These are phyloP conservation scores for Podila clonocystis DNA, from an alignment of 192 early-diverging fungal genomes.

Conservation along the genomic window DNA sequence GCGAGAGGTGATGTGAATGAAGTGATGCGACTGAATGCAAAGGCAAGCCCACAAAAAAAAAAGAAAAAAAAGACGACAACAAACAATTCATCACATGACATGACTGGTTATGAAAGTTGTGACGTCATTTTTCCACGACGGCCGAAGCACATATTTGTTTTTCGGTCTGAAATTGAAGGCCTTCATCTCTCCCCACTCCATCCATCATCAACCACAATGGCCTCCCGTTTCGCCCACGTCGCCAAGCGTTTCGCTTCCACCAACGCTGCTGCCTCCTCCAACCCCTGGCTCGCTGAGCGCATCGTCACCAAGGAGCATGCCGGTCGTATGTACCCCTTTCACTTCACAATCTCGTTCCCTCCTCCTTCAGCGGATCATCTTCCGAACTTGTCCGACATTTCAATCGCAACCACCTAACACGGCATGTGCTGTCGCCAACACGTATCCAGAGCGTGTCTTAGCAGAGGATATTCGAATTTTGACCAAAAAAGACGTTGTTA, in stretches of 20 bases:
- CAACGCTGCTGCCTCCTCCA: constrained; percentile 18
- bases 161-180: background rate
- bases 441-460: background rate
- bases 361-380: background rate
- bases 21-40: constrained; percentile 6
- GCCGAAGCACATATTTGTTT: no score
- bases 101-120: background rate
- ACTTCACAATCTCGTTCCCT: background rate
- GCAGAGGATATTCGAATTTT: background rate
- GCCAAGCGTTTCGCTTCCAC: constrained; percentile 49
- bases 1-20: background rate
- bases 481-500: no score
- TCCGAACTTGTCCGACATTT: constrained; percentile 1
- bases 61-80: constrained; percentile 13
- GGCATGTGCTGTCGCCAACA: no score
- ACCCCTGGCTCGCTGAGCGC: constrained; percentile 53
- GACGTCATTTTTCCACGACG: no score
- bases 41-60: background rate
- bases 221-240: constrained; percentile 43
- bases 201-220: constrained; percentile 20
- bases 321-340: constrained; percentile 30
- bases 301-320: constrained; percentile 46
- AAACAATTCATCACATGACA: background rate
- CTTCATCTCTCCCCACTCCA: constrained; percentile 1
- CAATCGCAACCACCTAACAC: background rate